phyloP scores from a whole-genome alignment of 495 filamentous ascomycete genomes.

The Collariella sp. region DNA sequence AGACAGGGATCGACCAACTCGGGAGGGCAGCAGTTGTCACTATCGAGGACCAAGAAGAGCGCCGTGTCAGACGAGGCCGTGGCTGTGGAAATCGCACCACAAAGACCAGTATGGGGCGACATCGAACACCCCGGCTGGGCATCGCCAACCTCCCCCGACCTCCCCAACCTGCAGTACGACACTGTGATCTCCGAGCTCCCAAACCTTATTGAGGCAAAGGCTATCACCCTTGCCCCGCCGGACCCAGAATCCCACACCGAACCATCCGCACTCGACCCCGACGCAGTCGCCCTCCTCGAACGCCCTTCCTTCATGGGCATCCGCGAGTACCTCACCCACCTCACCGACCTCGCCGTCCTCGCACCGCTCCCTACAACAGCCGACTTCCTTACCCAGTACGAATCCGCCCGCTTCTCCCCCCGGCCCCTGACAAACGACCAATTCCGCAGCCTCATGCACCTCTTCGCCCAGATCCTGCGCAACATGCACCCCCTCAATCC shows the following conservation, averaged over 20 bases:
- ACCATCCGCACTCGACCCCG: conserved; percentile 41
- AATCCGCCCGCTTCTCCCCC: conserved; percentile 71
- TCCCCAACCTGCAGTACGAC: conserved; percentile 71
- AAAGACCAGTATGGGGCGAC: conserved; percentile 57
- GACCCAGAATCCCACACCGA: conserved; percentile 42
- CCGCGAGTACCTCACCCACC: conserved; percentile 65
- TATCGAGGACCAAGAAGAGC: conserved; percentile 20
- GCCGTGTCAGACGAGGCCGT: conserved; percentile 9
- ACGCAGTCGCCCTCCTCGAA: conserved; percentile 61
- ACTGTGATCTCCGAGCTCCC: conserved; percentile 80
- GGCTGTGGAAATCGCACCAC: conserved; percentile 19
- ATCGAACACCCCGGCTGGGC: conserved; percentile 88
- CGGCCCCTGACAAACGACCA: conserved; percentile 48
- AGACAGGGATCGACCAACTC: not conserved
- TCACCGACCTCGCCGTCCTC: conserved; percentile 60
- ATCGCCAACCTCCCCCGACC: conserved; percentile 60
- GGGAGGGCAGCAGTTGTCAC: conserved; percentile 8
- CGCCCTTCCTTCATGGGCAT: conserved; percentile 66
- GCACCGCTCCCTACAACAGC: conserved; percentile 45
- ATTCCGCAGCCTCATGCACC: conserved; percentile 75
- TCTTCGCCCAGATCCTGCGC: conserved; percentile 75
- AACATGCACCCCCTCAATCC: conserved; percentile 60
- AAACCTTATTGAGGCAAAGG: conserved; percentile 88
- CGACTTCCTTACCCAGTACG: conserved; percentile 68
- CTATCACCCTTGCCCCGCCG: conserved; percentile 67